These are phyloP conservation scores for Trichoderma arundinaceum DNA, from an alignment of 2,329 filamentous ascomycete genomes.

Conservation along the genomic window DNA sequence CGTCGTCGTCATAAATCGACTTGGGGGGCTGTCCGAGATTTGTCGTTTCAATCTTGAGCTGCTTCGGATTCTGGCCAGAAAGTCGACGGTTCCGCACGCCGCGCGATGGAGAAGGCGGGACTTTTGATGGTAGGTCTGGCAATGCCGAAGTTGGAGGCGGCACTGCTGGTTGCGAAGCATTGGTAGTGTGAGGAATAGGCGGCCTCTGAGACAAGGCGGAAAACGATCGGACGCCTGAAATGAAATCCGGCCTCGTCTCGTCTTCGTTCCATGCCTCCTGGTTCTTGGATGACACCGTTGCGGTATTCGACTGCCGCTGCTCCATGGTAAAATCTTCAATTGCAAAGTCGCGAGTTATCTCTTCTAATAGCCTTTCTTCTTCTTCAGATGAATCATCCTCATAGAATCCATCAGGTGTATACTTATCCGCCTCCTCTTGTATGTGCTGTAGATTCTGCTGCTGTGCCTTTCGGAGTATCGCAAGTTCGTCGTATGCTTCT, in stretches of 20 bases:
- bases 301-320: neutral
- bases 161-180: slow-evolving; percentile 40
- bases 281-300: neutral
- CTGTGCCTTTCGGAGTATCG: slow-evolving; percentile 53
- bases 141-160: slow-evolving; percentile 58
- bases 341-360: slow-evolving; percentile 83
- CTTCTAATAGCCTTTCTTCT: slow-evolving; percentile 80
- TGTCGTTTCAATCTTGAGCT: slow-evolving; percentile 85
- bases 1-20: slow-evolving; percentile 29
- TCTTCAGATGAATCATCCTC: slow-evolving; percentile 70
- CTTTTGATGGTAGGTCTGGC: slow-evolving; percentile 50
- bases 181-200: slow-evolving; percentile 35
- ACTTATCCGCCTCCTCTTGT: slow-evolving; percentile 22
- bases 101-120: slow-evolving; percentile 44
- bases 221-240: slow-evolving; percentile 56
- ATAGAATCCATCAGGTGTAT: slow-evolving; percentile 61
- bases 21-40: slow-evolving; percentile 39
- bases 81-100: slow-evolving; percentile 77
- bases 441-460: slow-evolving; percentile 42
- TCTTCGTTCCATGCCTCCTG: slow-evolving; percentile 26
- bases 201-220: slow-evolving; percentile 73
- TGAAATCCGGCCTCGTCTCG: slow-evolving; percentile 3
- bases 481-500: slow-evolving; percentile 56
- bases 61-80: slow-evolving; percentile 79
- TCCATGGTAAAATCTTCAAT: slow-evolving; percentile 80